Conservation (phyloP, 345 rosid species). For the Eucalyptus lansdowneana region DNA sequence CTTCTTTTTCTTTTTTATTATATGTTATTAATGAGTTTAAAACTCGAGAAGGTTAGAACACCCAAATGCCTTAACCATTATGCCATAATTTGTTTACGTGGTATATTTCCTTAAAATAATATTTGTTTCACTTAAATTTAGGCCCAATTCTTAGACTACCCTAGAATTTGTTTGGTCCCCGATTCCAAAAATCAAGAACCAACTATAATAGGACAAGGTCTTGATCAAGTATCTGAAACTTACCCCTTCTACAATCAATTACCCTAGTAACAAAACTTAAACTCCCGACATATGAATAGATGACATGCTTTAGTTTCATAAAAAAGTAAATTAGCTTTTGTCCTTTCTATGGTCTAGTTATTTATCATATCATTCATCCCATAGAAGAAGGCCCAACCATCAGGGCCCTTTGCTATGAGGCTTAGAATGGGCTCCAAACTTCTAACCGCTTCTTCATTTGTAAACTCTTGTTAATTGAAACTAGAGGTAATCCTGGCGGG, state of each 20-base stretch:
- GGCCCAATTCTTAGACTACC: accelerated
- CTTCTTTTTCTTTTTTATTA: background rate
- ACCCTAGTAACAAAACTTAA: background rate
- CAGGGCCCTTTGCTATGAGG: background rate
- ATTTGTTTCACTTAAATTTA: background rate
- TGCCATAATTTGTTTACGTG: background rate
- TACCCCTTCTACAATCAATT: background rate
- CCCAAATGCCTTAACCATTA: accelerated
- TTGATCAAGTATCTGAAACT: background rate
- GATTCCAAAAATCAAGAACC: background rate
- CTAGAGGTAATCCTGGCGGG: background rate
- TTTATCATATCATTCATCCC: background rate
- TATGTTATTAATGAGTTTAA: accelerated
- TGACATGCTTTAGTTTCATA: background rate
- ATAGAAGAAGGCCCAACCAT: background rate
- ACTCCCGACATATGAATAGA: background rate
- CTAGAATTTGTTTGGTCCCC: accelerated
- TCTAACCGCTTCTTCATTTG: background rate
- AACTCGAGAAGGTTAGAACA: background rate
- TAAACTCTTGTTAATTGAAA: accelerated
- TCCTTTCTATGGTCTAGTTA: background rate
- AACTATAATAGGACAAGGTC: accelerated
- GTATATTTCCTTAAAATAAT: background rate
- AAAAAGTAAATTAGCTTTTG: background rate
- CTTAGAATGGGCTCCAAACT: background rate